Evolutionary conservation across 169 alveolate genomes (phyloP), one percentile per base, ranked within the genome.

Genomic region (Babesia ovata): DNA sequence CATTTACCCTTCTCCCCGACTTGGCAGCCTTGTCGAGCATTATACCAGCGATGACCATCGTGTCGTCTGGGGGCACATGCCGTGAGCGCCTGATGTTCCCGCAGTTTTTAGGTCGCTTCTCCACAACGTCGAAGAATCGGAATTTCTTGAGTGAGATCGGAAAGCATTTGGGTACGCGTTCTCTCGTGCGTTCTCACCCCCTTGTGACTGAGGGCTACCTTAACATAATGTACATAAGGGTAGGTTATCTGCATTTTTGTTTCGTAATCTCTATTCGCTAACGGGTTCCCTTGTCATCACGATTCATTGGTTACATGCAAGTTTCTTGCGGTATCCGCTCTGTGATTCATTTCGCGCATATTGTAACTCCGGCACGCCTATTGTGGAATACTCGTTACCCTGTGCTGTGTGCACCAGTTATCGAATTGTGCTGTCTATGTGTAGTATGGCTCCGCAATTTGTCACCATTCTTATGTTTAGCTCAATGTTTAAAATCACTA

Each of bases 91-190:
- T 96, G 24, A 90, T 92, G 79, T 97, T 96, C 83, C 99, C 99
- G 22, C 95, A 95, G 63, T 95, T 93, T 86, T 84, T 95, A 24
- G 99, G 99, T 28, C 96, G 95, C 67, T 92, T 90, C 50, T 94
- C 98, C 0, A 85, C 98, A 3, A 76, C 90, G 44, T 90, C 91
- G 56, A 97, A 97, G 88, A 92, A 94, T 50, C 39, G 83, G 56
- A 52, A 85, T 59, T 46, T 81, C 48, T 54, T 81, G 46, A 54
- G 79, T 45, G 88, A 81, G 39, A 72, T 81, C 14, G 79, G 88
- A 9, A 81, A 50, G 63, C 67, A 81, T 45, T 28, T 81, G 56
- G 72, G 73, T 16, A 28, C 42, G 22, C 67, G 60, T 16, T 63
- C 88, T 14, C 59, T 49, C 14, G 57, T 78, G 24, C 52, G 77